Evolutionary conservation across 352 stramenopile species (phyloP).

Genomic region (Phytophthora uliginosa): DNA sequence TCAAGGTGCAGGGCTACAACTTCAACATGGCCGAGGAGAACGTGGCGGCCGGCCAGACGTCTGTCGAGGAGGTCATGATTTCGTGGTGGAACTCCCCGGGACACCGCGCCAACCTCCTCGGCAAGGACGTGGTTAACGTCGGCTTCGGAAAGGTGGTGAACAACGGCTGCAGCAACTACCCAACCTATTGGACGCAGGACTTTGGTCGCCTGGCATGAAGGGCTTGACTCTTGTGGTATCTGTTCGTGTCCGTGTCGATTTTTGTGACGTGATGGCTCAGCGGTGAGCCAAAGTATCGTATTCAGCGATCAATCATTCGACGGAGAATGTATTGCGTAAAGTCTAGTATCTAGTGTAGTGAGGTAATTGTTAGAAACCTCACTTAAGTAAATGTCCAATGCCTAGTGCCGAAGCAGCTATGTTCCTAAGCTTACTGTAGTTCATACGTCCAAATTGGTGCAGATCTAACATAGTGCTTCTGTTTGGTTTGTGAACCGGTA

Average conservation of each 20-base stretch:
- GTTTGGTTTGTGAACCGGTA: background rate
- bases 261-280: constrained; percentile 23
- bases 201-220: constrained; percentile 34
- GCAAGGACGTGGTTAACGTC: constrained; percentile 33
- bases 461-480: background rate
- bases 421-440: background rate
- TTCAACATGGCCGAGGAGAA: constrained; percentile 55
- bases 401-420: background rate
- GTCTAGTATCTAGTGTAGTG: constrained; percentile 2
- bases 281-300: constrained; percentile 26
- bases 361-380: background rate
- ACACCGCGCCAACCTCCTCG: constrained; percentile 57
- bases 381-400: background rate
- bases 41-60: constrained; percentile 54
- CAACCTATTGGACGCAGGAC: constrained; percentile 50
- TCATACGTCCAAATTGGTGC: background rate
- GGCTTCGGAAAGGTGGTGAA: constrained; percentile 44
- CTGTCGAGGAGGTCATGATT: constrained; percentile 51
- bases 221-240: constrained; percentile 4
- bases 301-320: constrained; percentile 4
- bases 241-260: constrained; percentile 8
- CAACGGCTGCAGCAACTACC: constrained; percentile 32
- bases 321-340: constrained; percentile 4
- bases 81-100: constrained; percentile 63
- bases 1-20: constrained; percentile 44